These are phyloP conservation scores for Colletotrichum destructivum DNA, from an alignment of 2,329 filamentous ascomycete species.

Conservation along the genomic window DNA sequence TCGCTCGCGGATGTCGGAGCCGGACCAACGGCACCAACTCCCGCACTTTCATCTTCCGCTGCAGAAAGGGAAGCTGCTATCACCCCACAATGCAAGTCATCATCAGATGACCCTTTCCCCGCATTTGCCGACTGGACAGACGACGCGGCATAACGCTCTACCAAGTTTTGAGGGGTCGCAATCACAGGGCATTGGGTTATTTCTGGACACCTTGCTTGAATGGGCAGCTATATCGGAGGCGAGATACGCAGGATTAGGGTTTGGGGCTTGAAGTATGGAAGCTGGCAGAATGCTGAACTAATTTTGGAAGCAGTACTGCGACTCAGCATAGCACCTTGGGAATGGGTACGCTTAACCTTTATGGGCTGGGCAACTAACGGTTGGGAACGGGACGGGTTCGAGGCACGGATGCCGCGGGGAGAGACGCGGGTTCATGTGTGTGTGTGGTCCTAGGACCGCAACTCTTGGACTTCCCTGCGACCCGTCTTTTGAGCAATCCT, in stretches of 20 bases:
- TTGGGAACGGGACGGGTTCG: no score
- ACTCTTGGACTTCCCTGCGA: not conserved
- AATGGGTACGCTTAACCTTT: no score
- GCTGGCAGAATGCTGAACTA: not conserved
- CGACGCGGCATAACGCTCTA: not conserved
- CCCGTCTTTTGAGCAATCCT: not conserved
- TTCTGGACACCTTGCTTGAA: not conserved
- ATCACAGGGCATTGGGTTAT: no score
- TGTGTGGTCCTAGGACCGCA: not conserved
- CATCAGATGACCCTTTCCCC: constrained; percentile 21
- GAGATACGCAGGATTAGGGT: not conserved
- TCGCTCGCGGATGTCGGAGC: constrained; percentile 27
- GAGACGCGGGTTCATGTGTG: not conserved
- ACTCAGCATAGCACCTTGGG: not conserved
- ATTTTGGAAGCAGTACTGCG: not conserved
- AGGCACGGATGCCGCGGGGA: no score
- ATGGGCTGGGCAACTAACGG: no score
- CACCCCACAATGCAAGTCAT: constrained; percentile 12
- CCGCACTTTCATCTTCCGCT: not conserved
- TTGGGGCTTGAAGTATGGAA: not conserved
- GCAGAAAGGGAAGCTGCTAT: not conserved
- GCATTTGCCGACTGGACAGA: not conserved
- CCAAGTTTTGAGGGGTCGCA: not conserved
- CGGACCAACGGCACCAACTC: not conserved
- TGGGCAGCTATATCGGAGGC: not conserved